Evolutionary conservation across 192 early-diverging fungal genomes (phyloP).

Genomic region (Obelidium mucronatum): DNA sequence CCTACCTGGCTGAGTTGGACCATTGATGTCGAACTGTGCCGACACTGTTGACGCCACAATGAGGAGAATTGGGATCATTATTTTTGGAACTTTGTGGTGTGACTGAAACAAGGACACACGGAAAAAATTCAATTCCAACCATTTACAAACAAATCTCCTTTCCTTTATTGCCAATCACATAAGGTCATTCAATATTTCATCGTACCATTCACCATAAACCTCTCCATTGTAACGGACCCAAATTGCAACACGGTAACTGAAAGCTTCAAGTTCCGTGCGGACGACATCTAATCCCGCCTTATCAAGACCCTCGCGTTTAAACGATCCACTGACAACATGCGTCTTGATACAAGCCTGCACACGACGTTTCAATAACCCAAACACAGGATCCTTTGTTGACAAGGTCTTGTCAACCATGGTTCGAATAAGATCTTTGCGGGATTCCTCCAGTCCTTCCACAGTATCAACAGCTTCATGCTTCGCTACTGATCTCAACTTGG

Average conservation of each 20-base stretch:
- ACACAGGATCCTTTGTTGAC: constrained; percentile 61
- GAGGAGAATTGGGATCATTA: background rate
- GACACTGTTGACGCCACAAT: background rate
- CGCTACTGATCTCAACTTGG: constrained; percentile 10
- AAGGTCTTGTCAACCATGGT: constrained; percentile 58
- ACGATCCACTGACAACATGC: constrained; percentile 49
- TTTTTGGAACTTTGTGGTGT: background rate
- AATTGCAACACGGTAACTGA: constrained; percentile 49
- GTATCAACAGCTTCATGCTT: background rate
- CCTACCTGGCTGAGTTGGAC: constrained; percentile 26
- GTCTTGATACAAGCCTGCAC: constrained; percentile 50
- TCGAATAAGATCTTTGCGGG: constrained; percentile 46
- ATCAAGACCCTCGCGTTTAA: constrained; percentile 53
- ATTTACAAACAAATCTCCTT: too few relatives aligned
- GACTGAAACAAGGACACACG: background rate
- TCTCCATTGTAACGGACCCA: constrained; percentile 66
- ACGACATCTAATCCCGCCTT: constrained; percentile 61
- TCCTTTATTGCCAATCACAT: constrained; percentile 4
- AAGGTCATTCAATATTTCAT: constrained; percentile 59
- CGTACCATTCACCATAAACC: constrained; percentile 66
- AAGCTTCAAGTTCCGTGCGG: constrained; percentile 54
- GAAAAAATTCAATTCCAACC: too few relatives aligned
- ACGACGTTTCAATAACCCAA: constrained; percentile 58
- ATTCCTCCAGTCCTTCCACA: constrained; percentile 29
- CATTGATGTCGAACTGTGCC: constrained; percentile 1